Percentiles rank a stretch among this genome's conserved stretches.
Conservation (phyloP, 768 basidiomycete genomes). For the Termitomyces sp. region DNA sequence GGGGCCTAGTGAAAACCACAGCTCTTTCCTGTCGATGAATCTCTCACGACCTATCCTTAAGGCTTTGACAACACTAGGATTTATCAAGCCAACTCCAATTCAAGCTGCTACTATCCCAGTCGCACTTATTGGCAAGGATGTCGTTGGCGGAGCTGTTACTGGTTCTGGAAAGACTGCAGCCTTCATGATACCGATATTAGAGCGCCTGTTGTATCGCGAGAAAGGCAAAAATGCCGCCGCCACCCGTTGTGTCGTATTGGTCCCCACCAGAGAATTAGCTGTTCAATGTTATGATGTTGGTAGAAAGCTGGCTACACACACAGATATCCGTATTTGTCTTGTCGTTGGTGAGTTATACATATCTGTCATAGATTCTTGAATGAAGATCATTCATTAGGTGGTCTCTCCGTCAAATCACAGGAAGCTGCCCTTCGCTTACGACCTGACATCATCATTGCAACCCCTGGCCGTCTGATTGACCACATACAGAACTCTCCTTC, state of each 20-base stretch:
- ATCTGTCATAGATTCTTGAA: background rate
- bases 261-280: constrained; percentile 92
- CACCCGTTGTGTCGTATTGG: constrained; percentile 85
- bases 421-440: constrained; percentile 78
- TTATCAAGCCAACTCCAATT: constrained; percentile 88
- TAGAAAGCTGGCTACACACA: constrained; percentile 75
- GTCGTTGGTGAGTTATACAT: constrained; percentile 63
- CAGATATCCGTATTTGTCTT: constrained; percentile 88
- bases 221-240: constrained; percentile 82
- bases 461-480: constrained; percentile 96
- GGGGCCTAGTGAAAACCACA: constrained; percentile 43
- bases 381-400: constrained; percentile 47
- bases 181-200: constrained; percentile 90
- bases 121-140: constrained; percentile 90
- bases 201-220: constrained; percentile 89
- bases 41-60: constrained; percentile 92
- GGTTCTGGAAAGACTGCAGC: constrained; percentile 99
- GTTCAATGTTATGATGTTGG: constrained; percentile 96
- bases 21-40: constrained; percentile 90
- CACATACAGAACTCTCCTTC: constrained; percentile 93
- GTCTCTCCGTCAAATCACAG: constrained; percentile 89
- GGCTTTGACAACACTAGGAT: constrained; percentile 77
- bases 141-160: constrained; percentile 93
- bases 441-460: constrained; percentile 94
- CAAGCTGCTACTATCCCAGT: constrained; percentile 93